phyloP scores from a whole-genome alignment of 1,139 yeast species.

The Suhomyces guaymorum region DNA sequence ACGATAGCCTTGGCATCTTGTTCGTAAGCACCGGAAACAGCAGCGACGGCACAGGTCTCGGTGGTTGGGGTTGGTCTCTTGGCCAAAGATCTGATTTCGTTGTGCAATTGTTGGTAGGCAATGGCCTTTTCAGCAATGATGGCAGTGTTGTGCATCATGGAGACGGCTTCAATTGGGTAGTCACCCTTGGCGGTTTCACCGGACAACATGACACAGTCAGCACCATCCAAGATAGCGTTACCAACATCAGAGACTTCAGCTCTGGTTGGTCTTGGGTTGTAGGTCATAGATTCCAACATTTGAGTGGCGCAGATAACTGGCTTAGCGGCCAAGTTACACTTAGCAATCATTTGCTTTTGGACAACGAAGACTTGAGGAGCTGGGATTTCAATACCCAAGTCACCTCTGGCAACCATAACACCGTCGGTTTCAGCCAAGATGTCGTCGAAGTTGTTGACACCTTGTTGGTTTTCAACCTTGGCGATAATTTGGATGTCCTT shows the following conservation, averaged over 20 bases:
- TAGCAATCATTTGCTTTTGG: conserved; percentile 98
- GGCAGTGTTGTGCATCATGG: conserved; percentile 98
- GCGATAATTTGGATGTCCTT: conserved; percentile 92
- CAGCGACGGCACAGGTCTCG: conserved; percentile 97
- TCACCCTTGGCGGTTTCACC: conserved; percentile 99
- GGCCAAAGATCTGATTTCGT: conserved; percentile 86
- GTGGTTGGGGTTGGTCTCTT: conserved; percentile 88
- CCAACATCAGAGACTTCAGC: conserved; percentile 99
- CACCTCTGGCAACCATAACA: conserved; percentile 99
- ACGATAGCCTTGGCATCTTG: conserved; percentile 96
- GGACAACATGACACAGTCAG: conserved; percentile 99
- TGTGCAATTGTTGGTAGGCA: conserved; percentile 83
- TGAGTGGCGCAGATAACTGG: conserved; percentile 99
- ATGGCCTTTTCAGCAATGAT: conserved; percentile 96
- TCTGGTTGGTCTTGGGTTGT: conserved; percentile 99
- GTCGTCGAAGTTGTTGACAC: conserved; percentile 98
- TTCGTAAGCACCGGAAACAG: conserved; percentile 94
- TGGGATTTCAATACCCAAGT: conserved; percentile 98
- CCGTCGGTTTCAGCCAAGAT: conserved; percentile 94
- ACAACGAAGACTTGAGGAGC: conserved; percentile 98
- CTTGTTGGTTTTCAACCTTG: conserved; percentile 99
- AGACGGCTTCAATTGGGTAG: conserved; percentile 95
- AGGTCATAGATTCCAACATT: conserved; percentile 99
- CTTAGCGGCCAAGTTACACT: conserved; percentile 98
- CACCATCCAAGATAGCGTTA: conserved; percentile 98